Conservation (phyloP, 2,329 filamentous ascomycete genomes). For the Emydomyces testavorans region DNA sequence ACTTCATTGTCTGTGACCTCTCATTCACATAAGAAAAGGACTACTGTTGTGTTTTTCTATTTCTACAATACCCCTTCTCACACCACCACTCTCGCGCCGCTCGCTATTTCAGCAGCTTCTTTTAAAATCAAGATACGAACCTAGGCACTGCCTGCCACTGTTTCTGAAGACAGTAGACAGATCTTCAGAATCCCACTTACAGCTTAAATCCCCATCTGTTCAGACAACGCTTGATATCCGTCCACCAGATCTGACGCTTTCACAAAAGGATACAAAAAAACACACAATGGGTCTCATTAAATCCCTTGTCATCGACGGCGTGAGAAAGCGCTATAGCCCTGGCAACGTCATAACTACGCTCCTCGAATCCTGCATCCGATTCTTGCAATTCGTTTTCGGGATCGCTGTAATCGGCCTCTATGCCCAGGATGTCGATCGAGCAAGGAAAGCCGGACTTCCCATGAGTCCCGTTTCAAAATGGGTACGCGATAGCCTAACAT, state of each 20-base stretch:
- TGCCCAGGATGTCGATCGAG: slow-evolving; percentile 52
- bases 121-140: no score
- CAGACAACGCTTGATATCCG: not conserved
- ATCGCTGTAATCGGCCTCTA: slow-evolving; percentile 71
- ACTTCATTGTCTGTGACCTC: not conserved
- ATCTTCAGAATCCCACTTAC: not conserved
- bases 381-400: slow-evolving; percentile 65
- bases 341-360: slow-evolving; percentile 17
- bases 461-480: slow-evolving; percentile 50
- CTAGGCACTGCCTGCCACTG: no score
- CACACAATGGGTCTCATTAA: slow-evolving; percentile 13
- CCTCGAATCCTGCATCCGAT: slow-evolving; percentile 45
- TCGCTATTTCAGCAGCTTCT: not conserved
- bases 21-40: not conserved
- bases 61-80: not conserved
- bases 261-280: not conserved
- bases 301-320: slow-evolving; percentile 17
- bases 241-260: no score
- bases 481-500: slow-evolving; percentile 39
- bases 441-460: slow-evolving; percentile 40
- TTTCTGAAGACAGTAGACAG: not conserved
- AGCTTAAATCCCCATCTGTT: not conserved
- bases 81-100: not conserved
- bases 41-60: not conserved
- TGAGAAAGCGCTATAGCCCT: slow-evolving; percentile 17